phyloP scores from a whole-genome alignment of 352 stramenopile species.

The Phytophthora nicotianae region DNA sequence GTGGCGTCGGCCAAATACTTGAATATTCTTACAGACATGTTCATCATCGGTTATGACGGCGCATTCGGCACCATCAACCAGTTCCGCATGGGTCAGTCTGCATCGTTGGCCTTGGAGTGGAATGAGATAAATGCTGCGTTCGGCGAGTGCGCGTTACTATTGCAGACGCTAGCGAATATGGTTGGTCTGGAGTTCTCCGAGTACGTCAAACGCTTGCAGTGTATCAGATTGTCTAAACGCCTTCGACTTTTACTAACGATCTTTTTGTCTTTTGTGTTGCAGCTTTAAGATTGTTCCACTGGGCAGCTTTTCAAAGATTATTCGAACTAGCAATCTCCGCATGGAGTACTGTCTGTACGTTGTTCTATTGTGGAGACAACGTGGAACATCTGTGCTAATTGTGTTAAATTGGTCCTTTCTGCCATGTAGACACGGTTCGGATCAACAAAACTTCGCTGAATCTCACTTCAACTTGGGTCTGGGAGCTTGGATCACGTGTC shows the following conservation, averaged over 20 bases:
- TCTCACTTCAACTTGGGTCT: conserved; percentile 88
- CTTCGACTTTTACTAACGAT: conserved; percentile 2
- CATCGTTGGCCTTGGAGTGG: conserved; percentile 72
- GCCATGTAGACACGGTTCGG: conserved; percentile 72
- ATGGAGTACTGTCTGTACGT: conserved; percentile 87
- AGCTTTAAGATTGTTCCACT: conserved; percentile 89
- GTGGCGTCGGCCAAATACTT: conserved; percentile 48
- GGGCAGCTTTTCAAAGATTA: conserved; percentile 89
- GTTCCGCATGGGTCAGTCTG: conserved; percentile 77
- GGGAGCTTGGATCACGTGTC: conserved; percentile 77
- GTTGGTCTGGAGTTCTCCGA: conserved; percentile 72
- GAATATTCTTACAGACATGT: conserved; percentile 80
- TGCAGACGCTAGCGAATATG: conserved; percentile 63
- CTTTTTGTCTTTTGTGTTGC: conserved; percentile 9
- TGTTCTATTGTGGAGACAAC: conserved; percentile 16
- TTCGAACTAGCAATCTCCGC: conserved; percentile 70
- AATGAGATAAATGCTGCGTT: conserved; percentile 90
- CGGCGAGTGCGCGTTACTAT: conserved; percentile 71
- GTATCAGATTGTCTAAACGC: background rate
- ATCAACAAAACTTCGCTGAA: conserved; percentile 85
- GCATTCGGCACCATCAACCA: conserved; percentile 86
- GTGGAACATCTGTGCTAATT: conserved; percentile 12
- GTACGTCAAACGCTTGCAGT: conserved; percentile 39
- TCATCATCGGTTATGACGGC: conserved; percentile 74
- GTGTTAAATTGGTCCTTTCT: conserved; percentile 24